Base-by-base conservation (phyloP, 2,329 filamentous ascomycete genomes). In the Fusarium pseudoanthophilum region DNA sequence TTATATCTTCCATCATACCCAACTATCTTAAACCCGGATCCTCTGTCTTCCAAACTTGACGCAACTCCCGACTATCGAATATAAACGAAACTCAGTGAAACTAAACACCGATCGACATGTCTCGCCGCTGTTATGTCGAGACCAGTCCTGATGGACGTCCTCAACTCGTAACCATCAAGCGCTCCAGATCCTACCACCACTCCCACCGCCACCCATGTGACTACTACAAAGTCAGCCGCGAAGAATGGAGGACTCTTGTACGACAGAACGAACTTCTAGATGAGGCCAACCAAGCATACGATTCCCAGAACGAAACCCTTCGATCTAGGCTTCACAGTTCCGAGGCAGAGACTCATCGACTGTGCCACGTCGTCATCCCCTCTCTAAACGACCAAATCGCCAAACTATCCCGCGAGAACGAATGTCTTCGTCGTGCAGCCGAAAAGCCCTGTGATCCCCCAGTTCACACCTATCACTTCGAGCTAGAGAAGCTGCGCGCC, bases 101-200 rank as follows among this genome's bases (percentile, higher is more conserved):
- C 43, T 11, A 26, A 64, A 52, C 37, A 49, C 48, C 18, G 15
- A 51, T 64, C 62, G 62, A 45, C 18, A 84, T 84, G 83, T 79
- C 82, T 65, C 77, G 78, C 64, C 80, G 79, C 28, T 81, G 79
- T 73, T 83, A 79, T 58, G 73, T 84, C 68, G 82, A 84, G 71
- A 81, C 80, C 20, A 74, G 76, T 11, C 71, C 80, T 16, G 75
- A 78, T 18, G 83, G 82, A 24, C 78, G 75, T 40, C 75, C 78
- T 36, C 82, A 83, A 64, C 82, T 82, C 60, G 82, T 85, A 30
- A 77, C 80, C 48, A 71, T 84, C 78, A 84, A 83, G 74, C 81
- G 82, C 60, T 83, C 83, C 24, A 79, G 79, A 62, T 83, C 83
- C 7, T 79, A 83, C 49, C 77, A 82, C 43, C 78, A 79, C 59